A percentile compares a stretch with the other conserved stretches of the same genome.
phyloP scores from a whole-genome alignment of 352 stramenopile species.

The Globisporangium heterothallicum region DNA sequence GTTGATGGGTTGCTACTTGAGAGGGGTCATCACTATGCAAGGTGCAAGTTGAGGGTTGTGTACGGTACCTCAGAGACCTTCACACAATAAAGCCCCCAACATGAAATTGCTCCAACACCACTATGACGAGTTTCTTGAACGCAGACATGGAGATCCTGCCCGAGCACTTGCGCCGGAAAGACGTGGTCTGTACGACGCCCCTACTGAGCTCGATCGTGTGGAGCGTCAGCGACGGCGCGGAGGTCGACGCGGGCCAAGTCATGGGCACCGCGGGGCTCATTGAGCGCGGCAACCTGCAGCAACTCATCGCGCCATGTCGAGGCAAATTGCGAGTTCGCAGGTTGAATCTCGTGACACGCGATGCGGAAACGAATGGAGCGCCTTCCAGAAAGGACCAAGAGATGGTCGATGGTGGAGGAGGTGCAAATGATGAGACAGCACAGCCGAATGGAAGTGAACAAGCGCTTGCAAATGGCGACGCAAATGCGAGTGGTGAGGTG shows the following conservation, averaged over 20 bases:
- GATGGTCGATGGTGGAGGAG: not conserved
- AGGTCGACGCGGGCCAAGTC: slow-evolving; percentile 54
- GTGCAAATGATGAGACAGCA: not conserved
- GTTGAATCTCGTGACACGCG: not conserved
- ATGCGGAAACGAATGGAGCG: not conserved
- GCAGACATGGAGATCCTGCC: slow-evolving; percentile 8
- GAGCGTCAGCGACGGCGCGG: slow-evolving; percentile 32
- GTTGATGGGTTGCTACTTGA: too few species aligned
- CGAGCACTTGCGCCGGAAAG: slow-evolving; percentile 58
- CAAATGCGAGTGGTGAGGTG: not conserved
- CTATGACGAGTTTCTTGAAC: not conserved
- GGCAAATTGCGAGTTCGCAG: slow-evolving; percentile 67
- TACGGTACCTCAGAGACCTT: not conserved
- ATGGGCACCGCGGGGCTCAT: slow-evolving; percentile 48
- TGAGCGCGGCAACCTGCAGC: slow-evolving; percentile 51
- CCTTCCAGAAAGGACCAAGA: not conserved
- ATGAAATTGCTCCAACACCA: not conserved
- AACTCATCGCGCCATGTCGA: slow-evolving; percentile 81
- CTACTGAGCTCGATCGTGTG: slow-evolving; percentile 41
- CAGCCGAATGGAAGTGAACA: slow-evolving; percentile 1
- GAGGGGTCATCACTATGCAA: not conserved
- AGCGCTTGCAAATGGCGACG: slow-evolving; percentile 4
- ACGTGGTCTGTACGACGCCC: slow-evolving; percentile 28
- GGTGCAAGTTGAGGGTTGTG: not conserved
- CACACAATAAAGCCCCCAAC: not conserved